Evolutionary conservation across 2,329 filamentous ascomycete genomes (phyloP).

Genomic region (Trichophaea hybrida): DNA sequence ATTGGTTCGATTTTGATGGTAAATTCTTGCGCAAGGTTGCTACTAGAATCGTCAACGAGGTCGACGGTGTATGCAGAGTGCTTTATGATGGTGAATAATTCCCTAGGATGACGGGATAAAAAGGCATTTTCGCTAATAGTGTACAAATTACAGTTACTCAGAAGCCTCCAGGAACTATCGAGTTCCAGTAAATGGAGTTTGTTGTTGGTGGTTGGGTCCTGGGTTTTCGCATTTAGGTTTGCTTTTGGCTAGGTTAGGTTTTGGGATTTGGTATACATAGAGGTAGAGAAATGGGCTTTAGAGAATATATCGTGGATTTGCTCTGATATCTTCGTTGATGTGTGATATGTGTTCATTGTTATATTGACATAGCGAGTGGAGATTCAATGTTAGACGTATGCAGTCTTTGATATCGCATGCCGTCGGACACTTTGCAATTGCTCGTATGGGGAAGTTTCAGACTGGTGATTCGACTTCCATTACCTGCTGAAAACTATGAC

Average conservation of each 20-base stretch:
- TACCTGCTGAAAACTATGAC: too few species aligned
- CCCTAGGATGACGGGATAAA: neutral
- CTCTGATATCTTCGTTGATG: too few species aligned
- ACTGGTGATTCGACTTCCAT: too few species aligned
- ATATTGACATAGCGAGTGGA: too few species aligned
- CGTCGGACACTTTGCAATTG: too few species aligned
- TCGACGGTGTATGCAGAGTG: constrained; percentile 56
- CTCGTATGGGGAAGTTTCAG: too few species aligned
- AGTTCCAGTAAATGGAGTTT: constrained; percentile 44
- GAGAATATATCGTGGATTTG: too few species aligned
- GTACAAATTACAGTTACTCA: constrained; percentile 37
- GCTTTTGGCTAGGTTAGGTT: neutral
- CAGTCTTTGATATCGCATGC: too few species aligned
- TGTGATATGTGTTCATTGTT: too few species aligned
- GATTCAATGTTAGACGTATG: too few species aligned
- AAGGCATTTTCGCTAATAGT: constrained; percentile 16
- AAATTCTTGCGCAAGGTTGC: constrained; percentile 51
- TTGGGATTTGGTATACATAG: neutral
- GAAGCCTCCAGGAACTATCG: constrained; percentile 58
- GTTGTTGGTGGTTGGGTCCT: neutral
- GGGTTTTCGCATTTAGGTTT: neutral
- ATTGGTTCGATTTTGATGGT: constrained; percentile 51
- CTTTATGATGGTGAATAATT: constrained; percentile 46
- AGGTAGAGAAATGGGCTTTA: neutral
- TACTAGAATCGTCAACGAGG: constrained; percentile 59